phyloP scores from a whole-genome alignment of 139 green algal species.

The Limnomonas spitsbergensis region DNA sequence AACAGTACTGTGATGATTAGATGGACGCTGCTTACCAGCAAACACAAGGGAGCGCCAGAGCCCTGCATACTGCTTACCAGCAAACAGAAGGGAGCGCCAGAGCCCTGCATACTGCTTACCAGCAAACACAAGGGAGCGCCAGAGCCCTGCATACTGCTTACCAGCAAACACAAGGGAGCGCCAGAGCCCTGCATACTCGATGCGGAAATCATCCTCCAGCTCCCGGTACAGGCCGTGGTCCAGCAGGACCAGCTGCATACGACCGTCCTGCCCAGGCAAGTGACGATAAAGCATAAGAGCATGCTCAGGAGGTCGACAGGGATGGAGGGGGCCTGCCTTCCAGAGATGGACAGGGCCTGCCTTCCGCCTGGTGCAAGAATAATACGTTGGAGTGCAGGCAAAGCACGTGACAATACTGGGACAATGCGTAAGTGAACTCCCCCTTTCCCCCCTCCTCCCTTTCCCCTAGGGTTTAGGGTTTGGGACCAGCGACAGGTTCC shows the following conservation, averaged over 20 bases:
- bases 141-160: conserved; percentile 77
- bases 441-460: too few relatives aligned
- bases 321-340: conserved; percentile 10
- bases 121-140: conserved; percentile 77
- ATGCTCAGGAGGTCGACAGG: too few relatives aligned
- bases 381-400: too few relatives aligned
- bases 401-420: too few relatives aligned
- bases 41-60: conserved; percentile 85
- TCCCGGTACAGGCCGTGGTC: conserved; percentile 84
- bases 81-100: conserved; percentile 81
- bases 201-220: conserved; percentile 62
- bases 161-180: conserved; percentile 71
- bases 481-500: too few relatives aligned
- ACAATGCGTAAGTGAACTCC: too few relatives aligned
- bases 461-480: too few relatives aligned
- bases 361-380: too few relatives aligned
- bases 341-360: too few relatives aligned
- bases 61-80: conserved; percentile 60
- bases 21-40: too few relatives aligned
- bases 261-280: conserved; percentile 17
- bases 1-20: too few relatives aligned
- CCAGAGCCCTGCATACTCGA: conserved; percentile 78
- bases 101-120: conserved; percentile 72
- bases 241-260: conserved; percentile 77
- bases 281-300: neutral